Base-by-base conservation (phyloP, 176 grass and related monocot genomes). In the Eremochloa ophiuroides region DNA sequence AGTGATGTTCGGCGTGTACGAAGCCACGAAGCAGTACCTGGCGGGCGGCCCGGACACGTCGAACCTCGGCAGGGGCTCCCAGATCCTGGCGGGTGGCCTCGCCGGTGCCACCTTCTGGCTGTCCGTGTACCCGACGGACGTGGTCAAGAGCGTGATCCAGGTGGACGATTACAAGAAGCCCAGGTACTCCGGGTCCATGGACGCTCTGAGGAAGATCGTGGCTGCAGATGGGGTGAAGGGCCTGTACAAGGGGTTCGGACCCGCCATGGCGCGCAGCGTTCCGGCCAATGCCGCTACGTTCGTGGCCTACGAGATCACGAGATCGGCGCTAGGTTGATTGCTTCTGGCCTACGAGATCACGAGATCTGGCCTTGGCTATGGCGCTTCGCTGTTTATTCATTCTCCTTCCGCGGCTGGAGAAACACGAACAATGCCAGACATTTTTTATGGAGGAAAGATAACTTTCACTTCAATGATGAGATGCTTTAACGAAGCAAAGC, bases 71-170 rank as follows among this genome's bases (percentile, higher is more conserved):
- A 80, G 88, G 55, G 94, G 90, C 17, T 88, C 94, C 16, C 85
- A 90, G 33, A 78, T 97, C 22, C 22, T 97, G 3, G 92, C 94
- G 0, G 94, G 94, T 23, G 94, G 94, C 2, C 75, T 97, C 2
- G 94, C 94, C 1, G 94, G 92, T 10, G 94, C 85, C 12, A 80
- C 59, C 1, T 80, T 97, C 58, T 97, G 94, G 94, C 20, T 82
- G 4, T 66, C 69, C 0, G 94, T 97, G 55, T 97, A 94, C 67
- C 94, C 92, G 2, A 91, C 95, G 23, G 95, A 97, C 38, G 90
- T 97, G 10, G 84, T 97, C 17, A 92, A 97, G 88, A 97, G 95
- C 20, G 95, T 94, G 76, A 88, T 97, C 81, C 92, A 94, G 92
- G 95, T 97, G 62, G 94, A 97, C 28, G 89, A 94, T 69, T 94